These are phyloP conservation scores for Leccinum truebloodii DNA, from an alignment of 768 basidiomycete species.

Conservation along the genomic window DNA sequence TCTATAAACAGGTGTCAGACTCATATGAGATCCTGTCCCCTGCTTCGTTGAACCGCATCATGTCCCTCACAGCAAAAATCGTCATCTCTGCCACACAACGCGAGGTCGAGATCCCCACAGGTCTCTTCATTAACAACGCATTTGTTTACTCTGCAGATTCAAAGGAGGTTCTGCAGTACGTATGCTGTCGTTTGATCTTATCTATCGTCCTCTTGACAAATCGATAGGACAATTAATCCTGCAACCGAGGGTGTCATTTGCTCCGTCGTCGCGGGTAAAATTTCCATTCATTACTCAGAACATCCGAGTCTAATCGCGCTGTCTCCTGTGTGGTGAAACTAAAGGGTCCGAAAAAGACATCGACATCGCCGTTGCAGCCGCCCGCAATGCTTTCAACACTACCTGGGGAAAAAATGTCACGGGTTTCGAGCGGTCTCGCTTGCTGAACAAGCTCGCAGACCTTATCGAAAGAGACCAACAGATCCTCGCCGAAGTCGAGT, in stretches of 20 bases:
- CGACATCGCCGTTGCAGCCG: constrained; percentile 80
- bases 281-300: neutral
- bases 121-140: constrained; percentile 90
- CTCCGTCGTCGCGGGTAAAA: constrained; percentile 61
- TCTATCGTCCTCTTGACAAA: constrained; percentile 17
- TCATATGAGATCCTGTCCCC: neutral
- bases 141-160: constrained; percentile 79
- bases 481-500: constrained; percentile 80
- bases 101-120: constrained; percentile 67
- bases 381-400: constrained; percentile 78
- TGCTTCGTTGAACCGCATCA: constrained; percentile 39
- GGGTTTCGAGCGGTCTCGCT: constrained; percentile 76
- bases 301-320: neutral
- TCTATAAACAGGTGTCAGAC: constrained; percentile 13
- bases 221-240: constrained; percentile 70
- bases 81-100: constrained; percentile 45
- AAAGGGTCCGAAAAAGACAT: constrained; percentile 74
- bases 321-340: constrained; percentile 2
- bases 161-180: constrained; percentile 62
- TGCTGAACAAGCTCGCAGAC: constrained; percentile 85
- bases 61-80: constrained; percentile 47
- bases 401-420: constrained; percentile 90
- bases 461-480: constrained; percentile 85
- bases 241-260: constrained; percentile 76
- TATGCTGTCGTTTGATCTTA: constrained; percentile 10